Base-by-base conservation (phyloP, 2,329 filamentous ascomycete genomes). In the Xylaria digitata region DNA sequence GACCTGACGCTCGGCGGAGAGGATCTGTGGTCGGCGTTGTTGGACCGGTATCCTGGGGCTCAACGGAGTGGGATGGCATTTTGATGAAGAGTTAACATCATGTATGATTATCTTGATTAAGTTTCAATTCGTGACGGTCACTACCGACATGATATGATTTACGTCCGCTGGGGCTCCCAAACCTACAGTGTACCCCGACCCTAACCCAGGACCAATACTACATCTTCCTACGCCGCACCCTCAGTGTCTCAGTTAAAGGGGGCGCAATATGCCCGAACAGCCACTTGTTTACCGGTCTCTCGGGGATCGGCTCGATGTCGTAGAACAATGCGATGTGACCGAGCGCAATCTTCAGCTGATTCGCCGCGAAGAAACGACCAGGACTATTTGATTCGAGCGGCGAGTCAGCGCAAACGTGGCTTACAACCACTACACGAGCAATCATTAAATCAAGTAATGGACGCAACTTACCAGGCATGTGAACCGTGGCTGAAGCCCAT, bases 351-450 rank as follows among this genome's bases (percentile, higher is more conserved):
- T 81, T 81, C 37, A 81, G 72, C 69, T 80, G 78, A 56, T 79
- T 77, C 4, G 78, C 70, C n/a, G 79, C 78, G 58, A 81, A 80
- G 75, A 81, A 80, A 11, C 79, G 72, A 2, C 79, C 79, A 1
- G 79, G 78, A 34, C 77, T 78, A 61, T 46, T 46, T 1, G 15
- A 32, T 58, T 46, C 2, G 48, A 11, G 1, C 19, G 7, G 6
- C 5, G 30, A 21, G 30, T 69, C 55, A 66, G 60, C 23, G 8
- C 13, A 3, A 52, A 59, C 17, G 4, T 13, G 15, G 3, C 34
- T 17, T 5, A 13, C 7, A 17, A 13, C 9, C 8, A 52, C 11
- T 26, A 11, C 7, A 17, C 17, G 9, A 6, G 11, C 5, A 48
- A 45, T 30, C n/a, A 15, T 4, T 21, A 30, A 26, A 15, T 45